Evolutionary conservation across 345 rosid species (phyloP).

Genomic region (Brassica napus): Da-Ae NC_063443.1:10251001-10251500

Average conservation of each 20-base stretch:
- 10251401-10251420: conserved; percentile 51
- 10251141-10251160: conserved; percentile 60
- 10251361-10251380: conserved; percentile 49
- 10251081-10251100: conserved; percentile 67
- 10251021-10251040: conserved; percentile 44
- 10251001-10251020: conserved; percentile 61
- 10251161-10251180: conserved; percentile 64
- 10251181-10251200: conserved; percentile 65
- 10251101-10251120: conserved; percentile 45
- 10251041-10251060: conserved; percentile 62
- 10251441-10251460: conserved; percentile 64
- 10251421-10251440: conserved; percentile 56
- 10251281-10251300: conserved; percentile 60
- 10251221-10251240: conserved; percentile 59
- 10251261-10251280: conserved; percentile 58
- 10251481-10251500: conserved; percentile 59
- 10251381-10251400: conserved; percentile 51
- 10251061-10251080: conserved; percentile 78
- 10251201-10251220: conserved; percentile 62
- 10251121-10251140: conserved; percentile 52
- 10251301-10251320: conserved; percentile 45
- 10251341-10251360: conserved; percentile 51
- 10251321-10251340: conserved; percentile 56
- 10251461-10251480: conserved; percentile 46
- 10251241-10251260: conserved; percentile 51